Base-by-base conservation (phyloP, 2,329 filamentous ascomycete genomes). In the Calonectria fujianensis region DNA sequence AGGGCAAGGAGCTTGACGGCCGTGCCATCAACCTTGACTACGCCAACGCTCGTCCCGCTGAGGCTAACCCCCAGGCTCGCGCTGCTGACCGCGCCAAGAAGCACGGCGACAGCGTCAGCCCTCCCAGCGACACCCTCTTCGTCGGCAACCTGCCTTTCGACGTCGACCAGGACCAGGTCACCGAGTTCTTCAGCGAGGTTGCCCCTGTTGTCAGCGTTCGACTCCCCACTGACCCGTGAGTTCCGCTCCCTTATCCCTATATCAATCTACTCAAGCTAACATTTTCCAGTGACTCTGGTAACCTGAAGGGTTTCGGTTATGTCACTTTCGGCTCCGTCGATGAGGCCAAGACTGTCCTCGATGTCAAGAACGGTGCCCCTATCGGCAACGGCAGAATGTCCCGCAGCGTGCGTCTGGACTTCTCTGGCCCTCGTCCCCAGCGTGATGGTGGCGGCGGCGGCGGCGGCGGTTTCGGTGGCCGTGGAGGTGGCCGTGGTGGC, bases 271-370 rank as follows among this genome's bases (percentile, higher is more conserved):
- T 39, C 32, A 41, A 64, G 50, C 80, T 81, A 75, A 82, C 76
- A 24, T 6, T 32, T 14, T 10, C 37, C 74, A 93, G 93, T 85
- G 95, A 98, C 75, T 92, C 92, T 76, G 96, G 95, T 78, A 91
- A 93, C 80, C 93, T 94, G 84, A 98, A 98, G 93, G 96, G 96
- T 73, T 98, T 97, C 86, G 96, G 95, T 70, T 98, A 98, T 84
- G 93, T 98, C 77, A 93, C 93, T 83, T 98, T 96, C 89, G 88
- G 88, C 80, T 94, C 94, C 24, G 85, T 97, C 76, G 95, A 98
- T 35, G 96, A 98, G 82, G 95, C 96, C 82, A 94, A 94, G 87
- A 87, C 89, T 81, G 96, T 93, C 31, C 92, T 95, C 80, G 89
- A 93, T 80, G 87, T 89, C 72, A 90, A 95, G 84, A 93, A 94